Percentiles rank a stretch among this genome's conserved stretches.
Evolutionary conservation across 2,329 filamentous ascomycete species (phyloP).

Genomic region (Calonectria multiphialidica): DNA sequence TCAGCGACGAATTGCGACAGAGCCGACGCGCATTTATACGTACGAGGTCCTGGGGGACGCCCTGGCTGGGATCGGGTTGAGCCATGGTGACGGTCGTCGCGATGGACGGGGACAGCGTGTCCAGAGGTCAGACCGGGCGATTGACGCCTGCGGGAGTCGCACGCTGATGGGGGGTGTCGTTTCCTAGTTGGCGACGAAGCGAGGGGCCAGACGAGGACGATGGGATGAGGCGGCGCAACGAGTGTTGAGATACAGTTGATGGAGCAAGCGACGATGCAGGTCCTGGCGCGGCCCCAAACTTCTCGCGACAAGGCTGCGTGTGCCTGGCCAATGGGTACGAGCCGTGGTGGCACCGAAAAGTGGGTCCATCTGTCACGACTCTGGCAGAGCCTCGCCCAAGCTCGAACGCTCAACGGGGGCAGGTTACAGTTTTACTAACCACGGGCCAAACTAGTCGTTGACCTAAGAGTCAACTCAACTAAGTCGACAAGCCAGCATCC

Average conservation of each 20-base stretch:
- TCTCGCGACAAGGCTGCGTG: conserved; percentile 52
- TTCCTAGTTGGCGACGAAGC: conserved; percentile 8
- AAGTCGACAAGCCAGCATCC: neutral
- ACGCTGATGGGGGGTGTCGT: neutral
- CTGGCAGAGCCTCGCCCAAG: neutral
- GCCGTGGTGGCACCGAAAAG: conserved; percentile 7
- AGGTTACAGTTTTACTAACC: neutral
- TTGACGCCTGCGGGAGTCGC: conserved; percentile 26
- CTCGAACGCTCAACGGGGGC: neutral
- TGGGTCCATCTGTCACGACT: conserved; percentile 33
- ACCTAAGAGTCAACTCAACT: neutral
- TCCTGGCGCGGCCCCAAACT: conserved; percentile 50
- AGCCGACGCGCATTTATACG: conserved; percentile 29
- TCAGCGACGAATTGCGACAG: conserved; percentile 33
- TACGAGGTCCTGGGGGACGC: conserved; percentile 58
- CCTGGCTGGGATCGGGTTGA: conserved; percentile 56
- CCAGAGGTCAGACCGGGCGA: conserved; percentile 32
- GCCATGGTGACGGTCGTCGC: conserved; percentile 50
- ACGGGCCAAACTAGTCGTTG: neutral
- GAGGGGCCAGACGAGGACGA: conserved; percentile 23
- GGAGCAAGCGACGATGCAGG: conserved; percentile 29
- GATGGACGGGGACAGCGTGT: conserved; percentile 28
- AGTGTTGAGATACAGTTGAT: conserved; percentile 37
- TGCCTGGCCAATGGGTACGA: conserved; percentile 42
- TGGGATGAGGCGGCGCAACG: conserved; percentile 39